These are phyloP conservation scores for Dactylella cylindrospora DNA, from an alignment of 2,329 filamentous ascomycete species.

Conservation along the genomic window DNA sequence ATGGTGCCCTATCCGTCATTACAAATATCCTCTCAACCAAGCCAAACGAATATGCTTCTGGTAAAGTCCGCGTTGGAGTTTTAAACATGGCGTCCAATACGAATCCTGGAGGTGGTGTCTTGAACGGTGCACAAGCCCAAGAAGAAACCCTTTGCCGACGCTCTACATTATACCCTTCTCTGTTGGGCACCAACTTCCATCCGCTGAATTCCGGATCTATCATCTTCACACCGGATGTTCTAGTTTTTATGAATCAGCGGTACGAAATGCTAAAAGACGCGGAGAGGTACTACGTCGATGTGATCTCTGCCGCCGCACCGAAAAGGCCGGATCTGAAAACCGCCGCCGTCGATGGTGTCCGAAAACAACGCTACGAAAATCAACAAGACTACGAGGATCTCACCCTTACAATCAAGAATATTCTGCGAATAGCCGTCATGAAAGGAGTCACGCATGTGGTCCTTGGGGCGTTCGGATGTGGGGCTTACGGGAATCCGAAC, in stretches of 20 bases:
- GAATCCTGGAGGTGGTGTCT: constrained; percentile 63
- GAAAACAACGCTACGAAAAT: constrained; percentile 52
- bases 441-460: constrained; percentile 59
- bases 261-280: constrained; percentile 53
- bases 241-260: constrained; percentile 59
- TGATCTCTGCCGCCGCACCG: constrained; percentile 62
- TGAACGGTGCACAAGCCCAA: constrained; percentile 62
- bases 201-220: constrained; percentile 60
- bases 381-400: constrained; percentile 59
- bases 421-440: constrained; percentile 58
- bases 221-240: constrained; percentile 61
- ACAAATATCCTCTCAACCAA: constrained; percentile 47
- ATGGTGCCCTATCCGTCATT: constrained; percentile 54
- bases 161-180: constrained; percentile 62
- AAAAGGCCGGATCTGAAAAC: constrained; percentile 60
- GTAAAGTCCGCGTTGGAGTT: constrained; percentile 56
- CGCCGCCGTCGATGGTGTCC: constrained; percentile 50
- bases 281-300: constrained; percentile 63
- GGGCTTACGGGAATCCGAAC: constrained; percentile 65
- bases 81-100: constrained; percentile 67
- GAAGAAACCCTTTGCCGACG: constrained; percentile 65
- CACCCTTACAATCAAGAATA: constrained; percentile 61
- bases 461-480: constrained; percentile 67
- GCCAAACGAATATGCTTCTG: constrained; percentile 46
- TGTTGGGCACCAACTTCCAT: constrained; percentile 63